phyloP scores from a whole-genome alignment of 192 early-diverging fungal species.

The Mortierella hygrophila region DNA sequence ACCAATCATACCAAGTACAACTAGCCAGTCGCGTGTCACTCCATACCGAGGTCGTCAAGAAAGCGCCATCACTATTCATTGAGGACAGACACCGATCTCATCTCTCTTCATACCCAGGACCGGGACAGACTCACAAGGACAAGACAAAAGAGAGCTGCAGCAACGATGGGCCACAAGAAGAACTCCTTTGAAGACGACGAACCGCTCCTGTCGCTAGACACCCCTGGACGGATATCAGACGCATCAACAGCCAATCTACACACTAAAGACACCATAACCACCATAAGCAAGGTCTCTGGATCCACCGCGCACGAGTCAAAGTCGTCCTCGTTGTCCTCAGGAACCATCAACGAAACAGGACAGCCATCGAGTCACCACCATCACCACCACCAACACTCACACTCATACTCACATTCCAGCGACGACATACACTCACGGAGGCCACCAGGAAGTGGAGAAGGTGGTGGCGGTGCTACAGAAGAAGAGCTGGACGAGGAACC shows the following conservation, averaged over 20 bases:
- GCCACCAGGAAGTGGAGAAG: not conserved
- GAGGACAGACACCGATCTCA: not conserved
- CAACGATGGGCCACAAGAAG: not conserved
- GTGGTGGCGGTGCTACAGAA: not conserved
- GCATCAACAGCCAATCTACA: constrained; percentile 1
- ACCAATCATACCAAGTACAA: not conserved
- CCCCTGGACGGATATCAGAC: not conserved
- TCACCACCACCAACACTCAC: not conserved
- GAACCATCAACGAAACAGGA: not conserved
- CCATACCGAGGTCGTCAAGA: not conserved
- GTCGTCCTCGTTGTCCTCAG: constrained; percentile 13
- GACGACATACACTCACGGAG: not conserved
- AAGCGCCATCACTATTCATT: not conserved
- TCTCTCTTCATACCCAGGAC: not conserved
- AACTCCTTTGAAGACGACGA: constrained; percentile 35
- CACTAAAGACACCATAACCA: not conserved
- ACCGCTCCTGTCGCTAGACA: constrained; percentile 28
- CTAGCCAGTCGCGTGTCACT: not conserved
- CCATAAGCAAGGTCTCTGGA: constrained; percentile 29
- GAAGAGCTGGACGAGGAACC: not conserved
- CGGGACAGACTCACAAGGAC: not conserved
- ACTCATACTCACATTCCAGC: not conserved
- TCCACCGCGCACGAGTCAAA: constrained; percentile 33
- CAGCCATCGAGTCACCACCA: not conserved
- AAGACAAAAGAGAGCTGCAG: not conserved